phyloP scores from a whole-genome alignment of 352 stramenopile species.

The Pythium rishiriense region DNA sequence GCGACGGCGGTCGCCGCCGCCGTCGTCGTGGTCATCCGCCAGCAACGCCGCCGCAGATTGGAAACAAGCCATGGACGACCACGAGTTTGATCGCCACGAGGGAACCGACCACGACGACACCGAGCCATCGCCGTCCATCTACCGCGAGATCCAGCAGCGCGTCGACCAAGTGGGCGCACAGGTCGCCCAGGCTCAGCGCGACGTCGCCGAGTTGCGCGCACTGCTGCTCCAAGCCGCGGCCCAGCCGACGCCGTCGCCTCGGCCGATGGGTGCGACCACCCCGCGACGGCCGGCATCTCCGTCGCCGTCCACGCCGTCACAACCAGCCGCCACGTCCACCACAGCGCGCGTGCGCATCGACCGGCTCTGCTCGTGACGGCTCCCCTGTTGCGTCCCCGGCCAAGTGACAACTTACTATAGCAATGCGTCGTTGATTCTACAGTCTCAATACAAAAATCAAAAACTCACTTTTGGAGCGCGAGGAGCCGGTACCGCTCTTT shows the following conservation, averaged over 20 bases:
- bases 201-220: conserved; percentile 20
- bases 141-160: conserved; percentile 20
- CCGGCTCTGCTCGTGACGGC: conserved; percentile 23
- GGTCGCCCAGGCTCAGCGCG: conserved; percentile 16
- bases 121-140: conserved; percentile 4
- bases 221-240: conserved; percentile 10
- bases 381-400: too few species aligned
- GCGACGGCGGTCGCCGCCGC: too few species aligned
- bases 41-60: too few species aligned
- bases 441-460: too few species aligned
- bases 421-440: too few species aligned
- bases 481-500: conserved; percentile 67
- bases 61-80: too few species aligned
- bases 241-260: background rate
- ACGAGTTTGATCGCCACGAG: too few species aligned
- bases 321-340: background rate
- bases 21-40: too few species aligned
- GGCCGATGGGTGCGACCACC: too few species aligned
- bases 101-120: background rate
- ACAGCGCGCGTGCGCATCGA: conserved; percentile 21
- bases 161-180: conserved; percentile 23
- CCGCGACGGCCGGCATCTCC: background rate
- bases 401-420: too few species aligned
- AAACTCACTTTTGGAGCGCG: conserved; percentile 60
- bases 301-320: background rate